Conservation (phyloP, 2,329 filamentous ascomycete genomes). For the Ascocoryne sarcoides region DNA sequence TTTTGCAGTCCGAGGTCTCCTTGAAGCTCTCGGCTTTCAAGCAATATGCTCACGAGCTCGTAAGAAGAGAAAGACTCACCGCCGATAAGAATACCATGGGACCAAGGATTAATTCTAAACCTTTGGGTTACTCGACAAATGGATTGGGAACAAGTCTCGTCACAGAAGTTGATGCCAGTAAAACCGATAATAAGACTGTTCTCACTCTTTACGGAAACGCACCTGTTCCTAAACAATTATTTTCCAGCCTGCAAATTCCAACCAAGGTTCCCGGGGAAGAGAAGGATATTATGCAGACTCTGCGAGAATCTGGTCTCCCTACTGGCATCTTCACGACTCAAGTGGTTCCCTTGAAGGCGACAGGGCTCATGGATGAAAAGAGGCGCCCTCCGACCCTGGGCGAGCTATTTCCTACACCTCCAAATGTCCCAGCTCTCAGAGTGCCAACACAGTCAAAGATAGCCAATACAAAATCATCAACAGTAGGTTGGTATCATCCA, state of each 20-base stretch:
- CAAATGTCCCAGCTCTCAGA: slow-evolving; percentile 55
- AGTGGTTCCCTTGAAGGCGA: slow-evolving; percentile 44
- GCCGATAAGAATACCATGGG: slow-evolving; percentile 22
- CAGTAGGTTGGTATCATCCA: slow-evolving; percentile 39
- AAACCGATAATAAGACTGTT: slow-evolving; percentile 47
- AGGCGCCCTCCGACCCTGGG: slow-evolving; percentile 56
- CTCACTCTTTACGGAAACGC: slow-evolving; percentile 72
- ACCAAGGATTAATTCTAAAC: slow-evolving; percentile 1
- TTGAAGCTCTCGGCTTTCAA: slow-evolving; percentile 39
- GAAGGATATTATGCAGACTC: slow-evolving; percentile 31
- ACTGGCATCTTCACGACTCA: slow-evolving; percentile 65
- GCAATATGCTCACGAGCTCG: slow-evolving; percentile 51
- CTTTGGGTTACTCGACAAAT: slow-evolving; percentile 7
- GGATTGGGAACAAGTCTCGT: slow-evolving; percentile 11
- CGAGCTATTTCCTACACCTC: slow-evolving; percentile 62
- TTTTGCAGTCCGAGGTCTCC: slow-evolving; percentile 19
- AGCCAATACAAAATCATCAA: slow-evolving; percentile 49
- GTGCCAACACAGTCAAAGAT: slow-evolving; percentile 65
- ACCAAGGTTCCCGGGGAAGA: slow-evolving; percentile 28
- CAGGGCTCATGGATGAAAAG: slow-evolving; percentile 36
- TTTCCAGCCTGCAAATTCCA: slow-evolving; percentile 69
- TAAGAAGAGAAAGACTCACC: slow-evolving; percentile 40
- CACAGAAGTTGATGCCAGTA: slow-evolving; percentile 28
- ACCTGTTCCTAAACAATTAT: slow-evolving; percentile 67
- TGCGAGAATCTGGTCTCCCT: slow-evolving; percentile 61